Conservation (phyloP, 768 basidiomycete genomes). For the Pholiota molesta region DNA sequence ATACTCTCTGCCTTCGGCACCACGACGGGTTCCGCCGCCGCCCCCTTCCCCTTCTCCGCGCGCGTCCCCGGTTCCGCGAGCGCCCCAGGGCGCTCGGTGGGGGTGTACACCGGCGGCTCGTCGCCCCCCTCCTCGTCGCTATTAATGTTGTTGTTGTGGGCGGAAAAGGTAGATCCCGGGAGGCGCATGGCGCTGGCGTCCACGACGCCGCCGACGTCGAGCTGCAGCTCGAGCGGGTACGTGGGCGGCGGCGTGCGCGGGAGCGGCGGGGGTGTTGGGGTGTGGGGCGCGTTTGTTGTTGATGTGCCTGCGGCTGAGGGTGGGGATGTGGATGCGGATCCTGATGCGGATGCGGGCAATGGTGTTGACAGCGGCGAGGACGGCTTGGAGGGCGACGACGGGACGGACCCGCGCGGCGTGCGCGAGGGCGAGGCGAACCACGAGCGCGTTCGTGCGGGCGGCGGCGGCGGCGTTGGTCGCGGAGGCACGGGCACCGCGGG, state of each 20-base stretch:
- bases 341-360: slow-evolving; percentile 8
- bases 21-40: too few relatives aligned
- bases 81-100: neutral
- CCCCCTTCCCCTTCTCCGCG: neutral
- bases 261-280: neutral
- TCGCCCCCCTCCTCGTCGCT: neutral
- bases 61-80: neutral
- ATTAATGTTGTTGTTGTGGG: too few relatives aligned
- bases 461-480: neutral
- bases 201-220: neutral
- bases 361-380: neutral
- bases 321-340: too few relatives aligned
- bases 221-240: slow-evolving; percentile 10
- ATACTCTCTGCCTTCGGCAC: too few relatives aligned
- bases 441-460: neutral
- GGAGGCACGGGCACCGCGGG: neutral
- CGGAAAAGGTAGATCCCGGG: neutral
- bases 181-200: slow-evolving; percentile 1
- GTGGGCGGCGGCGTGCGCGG: slow-evolving; percentile 9
- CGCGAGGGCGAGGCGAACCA: neutral
- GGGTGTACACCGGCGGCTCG: slow-evolving; percentile 4
- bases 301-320: too few relatives aligned
- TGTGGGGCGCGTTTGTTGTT: too few relatives aligned
- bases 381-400: neutral
- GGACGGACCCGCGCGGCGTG: neutral